These are phyloP conservation scores for Poa pratensis DNA, from an alignment of 176 grass and related monocot species.

Conservation along the genomic window DNA sequence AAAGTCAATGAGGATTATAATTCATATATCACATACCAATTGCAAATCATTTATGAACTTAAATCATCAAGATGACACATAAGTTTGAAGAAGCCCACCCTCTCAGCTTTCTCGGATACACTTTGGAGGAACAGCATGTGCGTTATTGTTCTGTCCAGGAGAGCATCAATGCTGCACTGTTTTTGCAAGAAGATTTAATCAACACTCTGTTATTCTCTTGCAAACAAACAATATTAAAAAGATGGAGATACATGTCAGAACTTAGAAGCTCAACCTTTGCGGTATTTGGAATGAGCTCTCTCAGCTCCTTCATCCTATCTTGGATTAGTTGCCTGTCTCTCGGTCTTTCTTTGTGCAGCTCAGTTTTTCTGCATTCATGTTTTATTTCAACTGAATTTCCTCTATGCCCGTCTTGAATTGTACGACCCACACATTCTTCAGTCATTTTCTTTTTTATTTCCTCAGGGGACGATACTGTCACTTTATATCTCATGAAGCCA, in stretches of 20 bases:
- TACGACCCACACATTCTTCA: conserved; percentile 37
- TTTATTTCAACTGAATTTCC: conserved; percentile 52
- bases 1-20: background rate
- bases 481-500: conserved; percentile 36
- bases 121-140: conserved; percentile 74
- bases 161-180: conserved; percentile 86
- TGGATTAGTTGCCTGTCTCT: conserved; percentile 88
- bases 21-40: background rate
- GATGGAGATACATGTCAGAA: conserved; percentile 19
- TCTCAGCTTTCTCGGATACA: conserved; percentile 67
- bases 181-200: conserved; percentile 44
- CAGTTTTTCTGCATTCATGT: conserved; percentile 43
- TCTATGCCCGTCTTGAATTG: conserved; percentile 5
- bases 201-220: background rate
- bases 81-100: conserved; percentile 44
- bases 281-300: conserved; percentile 73
- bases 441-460: conserved; percentile 31
- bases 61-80: conserved; percentile 2
- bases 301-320: conserved; percentile 76
- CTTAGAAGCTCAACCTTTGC: conserved; percentile 54
- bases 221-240: conserved; percentile 23
- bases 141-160: conserved; percentile 68
- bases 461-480: conserved; percentile 11
- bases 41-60: background rate
- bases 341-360: conserved; percentile 57